A percentile compares a stretch with the other conserved stretches of the same genome.
Conservation (phyloP, 2,329 filamentous ascomycete genomes). For the Xylariales sp. region DNA sequence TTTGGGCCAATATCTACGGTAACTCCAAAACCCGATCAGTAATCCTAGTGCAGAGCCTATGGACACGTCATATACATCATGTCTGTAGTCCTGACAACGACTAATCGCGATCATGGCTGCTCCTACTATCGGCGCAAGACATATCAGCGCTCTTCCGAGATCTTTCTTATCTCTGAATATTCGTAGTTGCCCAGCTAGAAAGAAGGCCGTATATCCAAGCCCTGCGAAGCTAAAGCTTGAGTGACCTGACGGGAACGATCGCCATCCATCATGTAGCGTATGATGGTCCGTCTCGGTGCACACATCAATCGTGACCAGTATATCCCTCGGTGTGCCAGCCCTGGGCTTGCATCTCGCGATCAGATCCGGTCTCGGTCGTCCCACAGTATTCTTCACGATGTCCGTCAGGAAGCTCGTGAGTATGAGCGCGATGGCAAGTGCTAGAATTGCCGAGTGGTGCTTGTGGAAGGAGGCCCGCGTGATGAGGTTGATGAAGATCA, state of each 20-base stretch:
- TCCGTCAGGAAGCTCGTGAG: slow-evolving; percentile 83
- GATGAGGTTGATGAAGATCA: slow-evolving; percentile 62
- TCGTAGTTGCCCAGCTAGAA: slow-evolving; percentile 62
- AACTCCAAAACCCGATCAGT: slow-evolving; percentile 59
- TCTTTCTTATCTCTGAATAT: slow-evolving; percentile 50
- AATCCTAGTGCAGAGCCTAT: slow-evolving; percentile 57
- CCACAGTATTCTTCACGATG: slow-evolving; percentile 83
- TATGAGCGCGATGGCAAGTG: slow-evolving; percentile 71
- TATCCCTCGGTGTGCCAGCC: slow-evolving; percentile 39
- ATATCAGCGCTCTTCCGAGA: slow-evolving; percentile 52
- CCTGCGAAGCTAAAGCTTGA: slow-evolving; percentile 75
- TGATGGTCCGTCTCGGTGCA: slow-evolving; percentile 70
- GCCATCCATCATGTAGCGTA: slow-evolving; percentile 75
- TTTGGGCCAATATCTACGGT: slow-evolving; percentile 58
- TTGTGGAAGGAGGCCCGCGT: slow-evolving; percentile 67
- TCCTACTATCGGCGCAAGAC: slow-evolving; percentile 54
- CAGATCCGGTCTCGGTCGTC: slow-evolving; percentile 61
- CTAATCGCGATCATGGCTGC: slow-evolving; percentile 66
- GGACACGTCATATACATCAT: slow-evolving; percentile 66
- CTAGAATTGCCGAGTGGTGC: slow-evolving; percentile 78
- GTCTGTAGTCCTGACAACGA: slow-evolving; percentile 64
- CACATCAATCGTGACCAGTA: slow-evolving; percentile 60
- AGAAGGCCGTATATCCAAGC: slow-evolving; percentile 68
- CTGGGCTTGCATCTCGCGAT: slow-evolving; percentile 74
- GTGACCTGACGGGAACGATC: slow-evolving; percentile 78